Percentiles rank a stretch among this genome's conserved stretches.
phyloP scores from a whole-genome alignment of 1,139 yeast species.

The Hansenula anomala region DNA sequence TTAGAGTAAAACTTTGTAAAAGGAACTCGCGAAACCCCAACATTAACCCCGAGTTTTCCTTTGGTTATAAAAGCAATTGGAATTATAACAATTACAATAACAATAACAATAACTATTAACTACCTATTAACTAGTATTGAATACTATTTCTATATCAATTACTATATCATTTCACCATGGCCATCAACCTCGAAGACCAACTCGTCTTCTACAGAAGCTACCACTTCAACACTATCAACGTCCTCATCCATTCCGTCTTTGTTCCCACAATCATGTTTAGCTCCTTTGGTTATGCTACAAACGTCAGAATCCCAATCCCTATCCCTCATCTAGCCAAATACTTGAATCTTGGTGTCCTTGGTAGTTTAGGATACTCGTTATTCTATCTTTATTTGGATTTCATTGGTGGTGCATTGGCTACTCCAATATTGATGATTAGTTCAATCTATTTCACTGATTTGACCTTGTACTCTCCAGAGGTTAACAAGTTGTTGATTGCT shows the following conservation, averaged over 20 bases:
- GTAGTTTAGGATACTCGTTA: constrained; percentile 35
- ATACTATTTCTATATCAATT: too few species aligned
- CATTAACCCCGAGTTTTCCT: too few species aligned
- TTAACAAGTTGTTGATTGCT: constrained; percentile 25
- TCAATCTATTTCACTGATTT: constrained; percentile 2
- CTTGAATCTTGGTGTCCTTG: constrained; percentile 27
- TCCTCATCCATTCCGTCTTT: constrained; percentile 69
- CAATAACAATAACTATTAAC: too few species aligned
- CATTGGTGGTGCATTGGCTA: constrained; percentile 36
- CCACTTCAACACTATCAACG: constrained; percentile 68
- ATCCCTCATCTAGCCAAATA: constrained; percentile 1
- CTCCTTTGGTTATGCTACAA: constrained; percentile 39
- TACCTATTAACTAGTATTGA: too few species aligned
- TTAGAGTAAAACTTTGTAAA: too few species aligned
- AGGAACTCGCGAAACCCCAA: too few species aligned
- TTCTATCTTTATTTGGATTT: constrained; percentile 39
- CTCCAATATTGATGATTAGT: constrained; percentile 29
- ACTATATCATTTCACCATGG: too few species aligned
- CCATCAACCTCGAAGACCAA: constrained; percentile 55
- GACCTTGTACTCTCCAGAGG: constrained; percentile 22
- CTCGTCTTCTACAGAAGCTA: constrained; percentile 80
- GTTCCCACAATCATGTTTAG: constrained; percentile 74
- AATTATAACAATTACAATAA: too few species aligned
- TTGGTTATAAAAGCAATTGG: too few species aligned
- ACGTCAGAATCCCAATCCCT: constrained; percentile 28